Conservation (phyloP, 2,329 filamentous ascomycete genomes). For the Epichloe bromicola region DNA sequence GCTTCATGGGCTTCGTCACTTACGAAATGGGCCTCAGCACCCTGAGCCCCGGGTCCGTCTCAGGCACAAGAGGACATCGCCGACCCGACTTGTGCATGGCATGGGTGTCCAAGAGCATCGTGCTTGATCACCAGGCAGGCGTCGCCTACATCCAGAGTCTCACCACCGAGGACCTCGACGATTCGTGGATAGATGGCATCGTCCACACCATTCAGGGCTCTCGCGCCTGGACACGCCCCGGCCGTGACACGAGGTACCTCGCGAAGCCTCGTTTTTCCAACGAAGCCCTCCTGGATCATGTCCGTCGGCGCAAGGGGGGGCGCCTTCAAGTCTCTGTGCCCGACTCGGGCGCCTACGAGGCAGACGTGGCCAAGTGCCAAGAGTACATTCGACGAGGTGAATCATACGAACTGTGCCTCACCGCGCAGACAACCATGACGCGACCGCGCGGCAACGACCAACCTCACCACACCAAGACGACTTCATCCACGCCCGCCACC, state of each 20-base stretch:
- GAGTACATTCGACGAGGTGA: conserved; percentile 61
- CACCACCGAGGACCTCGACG: conserved; percentile 13
- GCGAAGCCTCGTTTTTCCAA: conserved; percentile 7
- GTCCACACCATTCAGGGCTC: conserved; percentile 20
- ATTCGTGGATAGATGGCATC: conserved; percentile 19
- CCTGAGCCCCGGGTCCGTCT: conserved; percentile 17
- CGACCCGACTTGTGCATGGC: conserved; percentile 62
- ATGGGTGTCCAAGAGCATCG: conserved; percentile 65
- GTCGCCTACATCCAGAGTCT: conserved; percentile 48
- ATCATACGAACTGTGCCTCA: conserved; percentile 78
- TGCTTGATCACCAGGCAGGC: conserved; percentile 57
- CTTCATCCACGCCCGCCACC: neutral
- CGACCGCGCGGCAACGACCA: conserved; percentile 26
- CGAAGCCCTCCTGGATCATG: conserved; percentile 9
- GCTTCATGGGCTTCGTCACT: conserved; percentile 71
- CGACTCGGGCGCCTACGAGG: conserved; percentile 41
- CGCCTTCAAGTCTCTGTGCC: conserved; percentile 25
- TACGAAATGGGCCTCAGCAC: conserved; percentile 63
- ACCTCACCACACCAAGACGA: conserved; percentile 15
- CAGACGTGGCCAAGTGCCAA: conserved; percentile 56
- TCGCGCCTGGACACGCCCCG: conserved; percentile 17
- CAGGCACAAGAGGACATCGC: conserved; percentile 19
- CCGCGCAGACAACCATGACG: conserved; percentile 56
- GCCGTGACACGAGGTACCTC: conserved; percentile 3
- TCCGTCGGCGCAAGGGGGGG: conserved; percentile 5